Evolutionary conservation across 768 basidiomycete species (phyloP), one percentile per base, ranked within the genome.

Genomic region (Russula sp.): DNA sequence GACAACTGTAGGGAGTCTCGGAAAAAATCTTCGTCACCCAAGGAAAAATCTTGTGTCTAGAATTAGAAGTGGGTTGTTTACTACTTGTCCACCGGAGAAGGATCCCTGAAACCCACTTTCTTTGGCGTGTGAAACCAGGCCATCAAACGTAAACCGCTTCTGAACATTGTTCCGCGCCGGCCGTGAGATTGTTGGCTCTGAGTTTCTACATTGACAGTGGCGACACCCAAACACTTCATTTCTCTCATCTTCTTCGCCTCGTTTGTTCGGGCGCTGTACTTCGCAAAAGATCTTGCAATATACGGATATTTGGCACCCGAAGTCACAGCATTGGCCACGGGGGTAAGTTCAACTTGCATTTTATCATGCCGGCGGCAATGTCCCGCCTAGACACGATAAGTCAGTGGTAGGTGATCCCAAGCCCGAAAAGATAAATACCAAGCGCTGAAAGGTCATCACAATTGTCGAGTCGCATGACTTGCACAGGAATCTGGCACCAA

Each of bases 81-180:
- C 59, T 14, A 46, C 26, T 54, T 5, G 49, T 46, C n/a, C 49
- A 49, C 36, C 24, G 40, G 38, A 63, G 28, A 34, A 24, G 46
- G 36, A 13, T 14, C 49, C 11, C 48, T 34, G 42, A 26, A 10
- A 72, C 83, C 67, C 66, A 88, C 88, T 83, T 87, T 74, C 79
- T 69, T 85, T 86, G 63, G 83, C 69, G 66, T 90, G 88, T 26
- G 85, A 87, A 46, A 82, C 75, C 57, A 89, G 67, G 3, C 83
- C 87, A 64, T 87, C 74, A 68, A 86, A 85, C 3, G 67, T 72
- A 72, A 83, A 81, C 60, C 73, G 63, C 55, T 75, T 75, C 24
- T 9, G 32, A 40, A 10, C 53, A 14, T 28, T 36, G 64, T 42
- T 36, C 52, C 30, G 54, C 52, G 46, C 46, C 18, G 49, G 51